Evolutionary conservation across 2,329 filamentous ascomycete species (phyloP).

Genomic region (Xylariaceae sp.): DNA sequence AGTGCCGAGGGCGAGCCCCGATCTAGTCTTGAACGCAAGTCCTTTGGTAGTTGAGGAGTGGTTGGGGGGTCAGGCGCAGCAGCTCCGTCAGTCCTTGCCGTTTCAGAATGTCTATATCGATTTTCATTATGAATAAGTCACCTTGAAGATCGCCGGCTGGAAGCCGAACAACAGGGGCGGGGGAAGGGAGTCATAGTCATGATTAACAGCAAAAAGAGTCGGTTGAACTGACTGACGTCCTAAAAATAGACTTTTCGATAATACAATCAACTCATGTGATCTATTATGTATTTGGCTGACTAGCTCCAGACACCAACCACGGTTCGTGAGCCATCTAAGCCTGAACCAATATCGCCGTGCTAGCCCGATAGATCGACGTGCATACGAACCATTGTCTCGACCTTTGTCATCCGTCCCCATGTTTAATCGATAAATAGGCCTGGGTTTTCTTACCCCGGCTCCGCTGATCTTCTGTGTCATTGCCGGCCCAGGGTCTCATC

Average conservation of each 20-base stretch:
- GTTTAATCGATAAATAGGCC: neutral
- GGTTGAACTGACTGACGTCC: neutral
- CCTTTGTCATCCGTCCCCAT: neutral
- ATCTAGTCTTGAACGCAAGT: no score
- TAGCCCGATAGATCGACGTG: neutral
- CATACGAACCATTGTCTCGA: neutral
- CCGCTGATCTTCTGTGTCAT: neutral
- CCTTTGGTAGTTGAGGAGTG: neutral
- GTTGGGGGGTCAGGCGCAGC: neutral
- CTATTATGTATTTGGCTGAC: neutral
- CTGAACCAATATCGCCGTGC: neutral
- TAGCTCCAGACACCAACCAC: neutral
- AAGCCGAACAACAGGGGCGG: neutral
- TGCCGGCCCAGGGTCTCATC: neutral
- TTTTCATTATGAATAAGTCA: neutral
- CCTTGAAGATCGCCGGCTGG: neutral
- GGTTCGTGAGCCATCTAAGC: neutral
- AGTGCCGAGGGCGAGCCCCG: no score
- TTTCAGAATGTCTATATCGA: neutral
- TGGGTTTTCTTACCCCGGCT: neutral
- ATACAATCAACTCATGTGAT: neutral
- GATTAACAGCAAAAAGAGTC: neutral
- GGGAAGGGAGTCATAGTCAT: neutral
- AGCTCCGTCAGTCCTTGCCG: neutral
- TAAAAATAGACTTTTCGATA: neutral